phyloP scores from a whole-genome alignment of 148 eudicot species.

The Arctostaphylos glauca region DNA sequence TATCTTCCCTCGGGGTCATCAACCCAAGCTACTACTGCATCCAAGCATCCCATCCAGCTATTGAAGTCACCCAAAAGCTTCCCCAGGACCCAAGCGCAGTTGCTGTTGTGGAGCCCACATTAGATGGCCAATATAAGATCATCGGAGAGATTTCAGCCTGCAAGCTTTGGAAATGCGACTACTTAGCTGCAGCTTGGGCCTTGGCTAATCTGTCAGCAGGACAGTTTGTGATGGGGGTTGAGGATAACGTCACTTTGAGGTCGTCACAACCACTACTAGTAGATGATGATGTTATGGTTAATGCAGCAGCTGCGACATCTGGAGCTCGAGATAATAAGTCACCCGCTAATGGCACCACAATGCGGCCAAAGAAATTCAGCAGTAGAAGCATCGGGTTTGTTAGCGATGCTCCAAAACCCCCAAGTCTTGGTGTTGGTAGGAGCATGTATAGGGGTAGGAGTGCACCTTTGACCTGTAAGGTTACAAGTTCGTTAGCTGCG shows the following conservation, averaged over 20 bases:
- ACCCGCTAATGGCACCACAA: conserved; percentile 28
- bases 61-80: conserved; percentile 41
- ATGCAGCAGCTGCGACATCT: conserved; percentile 4
- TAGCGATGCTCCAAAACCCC: conserved; percentile 33
- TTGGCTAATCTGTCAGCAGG: conserved; percentile 84
- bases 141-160: conserved; percentile 89
- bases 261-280: conserved; percentile 20
- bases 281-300: conserved; percentile 25
- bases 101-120: conserved; percentile 67
- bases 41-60: conserved; percentile 62
- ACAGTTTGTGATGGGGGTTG: conserved; percentile 97
- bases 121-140: conserved; percentile 60
- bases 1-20: conserved; percentile 64
- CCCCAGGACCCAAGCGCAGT: conserved; percentile 84
- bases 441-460: conserved; percentile 92
- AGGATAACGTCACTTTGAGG: conserved; percentile 50
- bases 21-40: conserved; percentile 55
- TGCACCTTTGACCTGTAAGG: conserved; percentile 81
- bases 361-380: conserved; percentile 60
- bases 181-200: conserved; percentile 85
- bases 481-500: conserved; percentile 81
- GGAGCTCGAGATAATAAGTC: conserved; percentile 23
- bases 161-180: conserved; percentile 87
- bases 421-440: conserved; percentile 47
- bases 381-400: conserved; percentile 80